phyloP scores from a whole-genome alignment of 2,329 filamentous ascomycete species.

The Pestalotiopsis sp. region DNA sequence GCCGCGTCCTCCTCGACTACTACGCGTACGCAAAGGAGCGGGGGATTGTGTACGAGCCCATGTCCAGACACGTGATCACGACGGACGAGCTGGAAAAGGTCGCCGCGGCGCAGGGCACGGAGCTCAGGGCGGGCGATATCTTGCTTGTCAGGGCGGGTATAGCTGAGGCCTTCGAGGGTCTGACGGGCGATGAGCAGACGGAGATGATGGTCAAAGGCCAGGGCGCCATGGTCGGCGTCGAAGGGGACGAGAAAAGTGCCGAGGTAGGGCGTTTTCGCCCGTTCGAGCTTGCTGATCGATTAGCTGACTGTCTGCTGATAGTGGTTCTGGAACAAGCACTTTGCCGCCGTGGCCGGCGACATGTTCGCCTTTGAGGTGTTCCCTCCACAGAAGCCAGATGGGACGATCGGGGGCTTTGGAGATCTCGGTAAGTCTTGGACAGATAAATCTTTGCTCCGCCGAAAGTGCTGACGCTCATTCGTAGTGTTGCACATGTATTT shows the following conservation, averaged over 20 bases:
- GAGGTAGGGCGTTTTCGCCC: constrained; percentile 18
- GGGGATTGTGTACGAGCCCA: constrained; percentile 35
- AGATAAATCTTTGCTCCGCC: not conserved
- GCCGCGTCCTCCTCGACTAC: constrained; percentile 55
- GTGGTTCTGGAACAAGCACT: constrained; percentile 59
- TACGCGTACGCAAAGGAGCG: constrained; percentile 42
- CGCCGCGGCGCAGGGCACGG: constrained; percentile 41
- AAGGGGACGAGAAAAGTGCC: constrained; percentile 47
- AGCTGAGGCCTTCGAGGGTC: constrained; percentile 34
- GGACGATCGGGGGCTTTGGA: not conserved
- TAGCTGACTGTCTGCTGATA: constrained; percentile 18
- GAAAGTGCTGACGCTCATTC: not conserved
- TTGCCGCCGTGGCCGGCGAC: constrained; percentile 58
- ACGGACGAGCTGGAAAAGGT: constrained; percentile 42
- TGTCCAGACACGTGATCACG: constrained; percentile 42
- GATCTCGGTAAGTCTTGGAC: constrained; percentile 11
- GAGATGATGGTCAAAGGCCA: constrained; percentile 23
- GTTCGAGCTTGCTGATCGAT: not conserved
- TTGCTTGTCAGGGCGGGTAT: constrained; percentile 54
- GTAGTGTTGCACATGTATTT: constrained; percentile 13
- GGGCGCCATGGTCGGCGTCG: constrained; percentile 41
- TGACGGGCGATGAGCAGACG: constrained; percentile 25
- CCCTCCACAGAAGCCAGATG: constrained; percentile 33
- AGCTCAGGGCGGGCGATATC: constrained; percentile 52
- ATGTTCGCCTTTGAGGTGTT: constrained; percentile 54